phyloP scores from a whole-genome alignment of 257 asterid species.

The Verbascum thapsus region DNA sequence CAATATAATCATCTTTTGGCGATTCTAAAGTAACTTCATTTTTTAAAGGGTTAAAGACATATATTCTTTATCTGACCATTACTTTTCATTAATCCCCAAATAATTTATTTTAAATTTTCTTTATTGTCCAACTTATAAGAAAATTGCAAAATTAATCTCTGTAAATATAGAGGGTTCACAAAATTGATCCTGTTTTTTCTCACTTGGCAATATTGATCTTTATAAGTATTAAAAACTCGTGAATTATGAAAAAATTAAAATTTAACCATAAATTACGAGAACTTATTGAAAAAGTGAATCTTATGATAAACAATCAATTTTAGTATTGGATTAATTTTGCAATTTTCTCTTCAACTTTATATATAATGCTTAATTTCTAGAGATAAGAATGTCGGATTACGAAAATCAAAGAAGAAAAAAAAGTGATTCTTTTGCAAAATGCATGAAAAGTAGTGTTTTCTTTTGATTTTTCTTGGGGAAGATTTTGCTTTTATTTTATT shows the following conservation, averaged over 20 bases:
- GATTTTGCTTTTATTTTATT: conserved; percentile 30
- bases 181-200: too few species aligned
- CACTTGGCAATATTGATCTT: too few species aligned
- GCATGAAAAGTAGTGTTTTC: conserved; percentile 56
- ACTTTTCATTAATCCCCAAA: not conserved
- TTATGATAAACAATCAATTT: too few species aligned
- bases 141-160: too few species aligned
- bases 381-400: conserved; percentile 68
- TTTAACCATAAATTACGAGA: too few species aligned
- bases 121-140: too few species aligned
- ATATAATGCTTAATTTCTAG: conserved; percentile 45
- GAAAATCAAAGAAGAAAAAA: conserved; percentile 47
- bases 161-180: too few species aligned
- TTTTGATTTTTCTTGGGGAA: conserved; percentile 35
- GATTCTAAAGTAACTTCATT: conserved; percentile 41
- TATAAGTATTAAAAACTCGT: too few species aligned
- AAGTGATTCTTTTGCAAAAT: conserved; percentile 50
- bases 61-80: conserved; percentile 38
- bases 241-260: too few species aligned
- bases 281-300: too few species aligned
- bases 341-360: conserved; percentile 47
- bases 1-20: conserved; percentile 37
- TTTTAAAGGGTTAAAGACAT: conserved; percentile 39
- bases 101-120: conserved; percentile 25
- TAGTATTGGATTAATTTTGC: too few species aligned